A percentile compares a stretch with the other conserved stretches of the same genome.
phyloP scores from a whole-genome alignment of 345 rosid genomes.

The Syzygium aqueum region DNA sequence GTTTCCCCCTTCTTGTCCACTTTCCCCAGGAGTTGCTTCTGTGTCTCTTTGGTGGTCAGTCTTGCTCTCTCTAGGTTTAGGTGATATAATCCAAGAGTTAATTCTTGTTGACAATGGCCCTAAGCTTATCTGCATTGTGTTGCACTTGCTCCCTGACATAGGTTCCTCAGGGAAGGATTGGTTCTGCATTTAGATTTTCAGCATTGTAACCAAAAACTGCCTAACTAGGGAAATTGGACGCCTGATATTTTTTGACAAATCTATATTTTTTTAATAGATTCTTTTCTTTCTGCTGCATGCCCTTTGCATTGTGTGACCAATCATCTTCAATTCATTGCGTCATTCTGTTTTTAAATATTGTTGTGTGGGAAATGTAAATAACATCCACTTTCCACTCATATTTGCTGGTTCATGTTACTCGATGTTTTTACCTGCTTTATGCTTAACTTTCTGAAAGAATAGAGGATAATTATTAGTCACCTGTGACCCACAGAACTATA shows the following conservation, averaged over 20 bases:
- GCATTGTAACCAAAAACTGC: neutral
- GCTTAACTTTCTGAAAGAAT: neutral
- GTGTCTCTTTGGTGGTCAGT: neutral
- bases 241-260: neutral
- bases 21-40: neutral
- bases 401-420: neutral
- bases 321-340: neutral
- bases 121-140: neutral
- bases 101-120: neutral
- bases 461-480: neutral
- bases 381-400: neutral
- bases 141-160: neutral
- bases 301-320: neutral
- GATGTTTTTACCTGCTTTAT: neutral
- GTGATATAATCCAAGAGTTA: neutral
- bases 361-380: neutral
- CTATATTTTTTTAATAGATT: neutral
- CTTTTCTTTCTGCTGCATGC: neutral
- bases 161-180: neutral
- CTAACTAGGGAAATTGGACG: neutral
- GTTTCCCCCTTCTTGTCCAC: neutral
- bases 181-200: neutral
- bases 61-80: neutral
- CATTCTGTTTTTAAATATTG: neutral
- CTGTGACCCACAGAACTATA: neutral